Percentiles rank a stretch among this genome's conserved stretches.
phyloP scores from a whole-genome alignment of 2,329 filamentous ascomycete genomes.

The Zasmidium angulare region DNA sequence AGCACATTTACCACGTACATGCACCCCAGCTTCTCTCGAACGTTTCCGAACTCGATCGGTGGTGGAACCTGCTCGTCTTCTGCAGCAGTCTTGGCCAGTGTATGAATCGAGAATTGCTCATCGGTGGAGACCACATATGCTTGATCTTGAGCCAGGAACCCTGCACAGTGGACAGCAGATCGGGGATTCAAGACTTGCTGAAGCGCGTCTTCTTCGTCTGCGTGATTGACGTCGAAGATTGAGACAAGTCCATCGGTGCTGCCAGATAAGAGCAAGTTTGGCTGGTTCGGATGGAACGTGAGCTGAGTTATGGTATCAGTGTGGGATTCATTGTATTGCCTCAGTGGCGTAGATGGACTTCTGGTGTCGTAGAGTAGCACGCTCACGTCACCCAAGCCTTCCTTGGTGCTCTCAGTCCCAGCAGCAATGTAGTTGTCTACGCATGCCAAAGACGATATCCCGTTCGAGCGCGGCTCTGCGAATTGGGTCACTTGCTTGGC shows the following conservation, averaged over 20 bases:
- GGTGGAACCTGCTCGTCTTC: conserved; percentile 52
- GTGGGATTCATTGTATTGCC: conserved; percentile 47
- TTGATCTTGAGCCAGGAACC: conserved; percentile 65
- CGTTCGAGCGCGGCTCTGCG: conserved; percentile 46
- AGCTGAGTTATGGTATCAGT: conserved; percentile 62
- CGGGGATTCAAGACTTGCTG: conserved; percentile 77
- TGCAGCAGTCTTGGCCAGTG: conserved; percentile 63
- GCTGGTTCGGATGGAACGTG: conserved; percentile 46
- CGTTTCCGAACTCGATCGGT: conserved; percentile 65
- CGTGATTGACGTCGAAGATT: conserved; percentile 68
- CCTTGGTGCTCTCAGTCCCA: conserved; percentile 62
- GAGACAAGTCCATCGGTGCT: conserved; percentile 80
- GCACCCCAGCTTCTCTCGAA: conserved; percentile 63
- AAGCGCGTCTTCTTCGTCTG: conserved; percentile 75
- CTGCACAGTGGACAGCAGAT: conserved; percentile 71
- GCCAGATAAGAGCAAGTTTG: conserved; percentile 67
- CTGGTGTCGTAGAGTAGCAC: conserved; percentile 43
- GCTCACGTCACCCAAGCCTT: conserved; percentile 40
- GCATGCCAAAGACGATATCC: conserved; percentile 66
- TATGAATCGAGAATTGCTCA: conserved; percentile 73
- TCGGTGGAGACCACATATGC: conserved; percentile 76
- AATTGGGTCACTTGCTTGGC: conserved; percentile 24
- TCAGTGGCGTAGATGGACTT: conserved; percentile 37
- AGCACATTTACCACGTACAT: conserved; percentile 73
- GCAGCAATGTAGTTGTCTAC: conserved; percentile 63